phyloP scores from a whole-genome alignment of 345 rosid genomes.

The Limnanthes douglasii region DNA sequence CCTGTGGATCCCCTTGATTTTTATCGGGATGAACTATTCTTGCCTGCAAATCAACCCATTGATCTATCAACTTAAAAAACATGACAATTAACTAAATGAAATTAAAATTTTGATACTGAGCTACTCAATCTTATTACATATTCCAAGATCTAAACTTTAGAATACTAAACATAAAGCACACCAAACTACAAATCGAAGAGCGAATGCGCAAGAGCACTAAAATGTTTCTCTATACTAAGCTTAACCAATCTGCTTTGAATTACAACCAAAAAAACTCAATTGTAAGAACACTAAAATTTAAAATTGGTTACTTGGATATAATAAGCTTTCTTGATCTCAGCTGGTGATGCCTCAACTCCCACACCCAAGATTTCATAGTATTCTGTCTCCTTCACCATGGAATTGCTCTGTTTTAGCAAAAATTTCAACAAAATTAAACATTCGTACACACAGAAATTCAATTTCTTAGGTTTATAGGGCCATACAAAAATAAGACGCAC shows the following conservation, averaged over 20 bases:
- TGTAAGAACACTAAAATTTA: background rate
- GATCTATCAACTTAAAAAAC: background rate
- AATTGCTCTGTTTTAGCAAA: background rate
- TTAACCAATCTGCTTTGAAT: background rate
- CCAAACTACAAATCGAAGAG: background rate
- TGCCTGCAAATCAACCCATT: slow-evolving; percentile 32
- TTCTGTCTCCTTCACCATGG: slow-evolving; percentile 59
- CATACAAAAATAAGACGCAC: too few species aligned
- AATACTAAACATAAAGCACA: background rate
- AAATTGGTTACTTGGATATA: slow-evolving; percentile 45
- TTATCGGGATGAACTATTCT: slow-evolving; percentile 92
- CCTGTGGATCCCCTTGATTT: slow-evolving; percentile 80
- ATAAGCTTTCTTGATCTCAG: slow-evolving; percentile 90
- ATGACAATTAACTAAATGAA: background rate
- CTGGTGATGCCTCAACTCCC: slow-evolving; percentile 42
- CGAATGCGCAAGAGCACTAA: too few species aligned
- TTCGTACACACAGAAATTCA: background rate
- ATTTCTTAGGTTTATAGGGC: slow-evolving; percentile 7
- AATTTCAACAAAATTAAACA: too few species aligned
- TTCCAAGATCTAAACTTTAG: background rate
- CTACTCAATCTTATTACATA: background rate
- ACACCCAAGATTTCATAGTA: slow-evolving; percentile 74
- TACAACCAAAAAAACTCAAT: background rate
- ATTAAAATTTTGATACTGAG: background rate
- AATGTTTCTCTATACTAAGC: background rate